phyloP scores from a whole-genome alignment of 164 flowering plant species.

The Vitis rotundifolia region DNA sequence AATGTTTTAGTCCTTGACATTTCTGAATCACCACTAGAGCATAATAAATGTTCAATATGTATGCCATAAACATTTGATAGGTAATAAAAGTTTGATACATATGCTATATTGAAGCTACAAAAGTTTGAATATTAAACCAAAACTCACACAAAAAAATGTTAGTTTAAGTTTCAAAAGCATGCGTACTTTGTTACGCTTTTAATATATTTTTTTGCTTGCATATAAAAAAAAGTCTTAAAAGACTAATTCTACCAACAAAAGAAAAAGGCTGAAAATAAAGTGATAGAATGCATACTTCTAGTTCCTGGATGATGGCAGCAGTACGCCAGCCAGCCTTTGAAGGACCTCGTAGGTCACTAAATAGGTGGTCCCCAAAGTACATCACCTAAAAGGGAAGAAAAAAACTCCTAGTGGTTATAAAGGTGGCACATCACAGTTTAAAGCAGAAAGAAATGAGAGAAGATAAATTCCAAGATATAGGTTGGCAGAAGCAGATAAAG shows the following conservation, averaged over 20 bases:
- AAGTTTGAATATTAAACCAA: not conserved
- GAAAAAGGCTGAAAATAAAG: not conserved
- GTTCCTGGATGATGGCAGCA: conserved; percentile 93
- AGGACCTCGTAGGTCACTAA: conserved; percentile 95
- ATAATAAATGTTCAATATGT: too few relatives aligned
- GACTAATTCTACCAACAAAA: too few relatives aligned
- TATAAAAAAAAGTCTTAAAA: too few relatives aligned
- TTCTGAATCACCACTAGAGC: too few relatives aligned
- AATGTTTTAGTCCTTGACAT: too few relatives aligned
- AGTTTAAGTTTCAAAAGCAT: not conserved
- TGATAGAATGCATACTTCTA: conserved; percentile 56
- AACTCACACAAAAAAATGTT: not conserved
- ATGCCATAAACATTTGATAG: too few relatives aligned
- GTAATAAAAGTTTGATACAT: too few relatives aligned
- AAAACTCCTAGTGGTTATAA: not conserved
- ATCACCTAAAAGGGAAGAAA: conserved; percentile 59
- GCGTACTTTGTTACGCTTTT: too few relatives aligned
- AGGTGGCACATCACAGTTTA: not conserved
- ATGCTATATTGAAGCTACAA: not conserved
- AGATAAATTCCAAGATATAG: not conserved
- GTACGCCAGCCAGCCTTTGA: conserved; percentile 98
- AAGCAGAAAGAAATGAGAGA: not conserved
- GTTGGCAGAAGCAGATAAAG: not conserved
- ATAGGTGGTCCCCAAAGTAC: conserved; percentile 96
- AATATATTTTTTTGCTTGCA: too few relatives aligned